Base-by-base conservation (phyloP, 495 filamentous ascomycete species). In the Penicillium ochrochloron region DNA sequence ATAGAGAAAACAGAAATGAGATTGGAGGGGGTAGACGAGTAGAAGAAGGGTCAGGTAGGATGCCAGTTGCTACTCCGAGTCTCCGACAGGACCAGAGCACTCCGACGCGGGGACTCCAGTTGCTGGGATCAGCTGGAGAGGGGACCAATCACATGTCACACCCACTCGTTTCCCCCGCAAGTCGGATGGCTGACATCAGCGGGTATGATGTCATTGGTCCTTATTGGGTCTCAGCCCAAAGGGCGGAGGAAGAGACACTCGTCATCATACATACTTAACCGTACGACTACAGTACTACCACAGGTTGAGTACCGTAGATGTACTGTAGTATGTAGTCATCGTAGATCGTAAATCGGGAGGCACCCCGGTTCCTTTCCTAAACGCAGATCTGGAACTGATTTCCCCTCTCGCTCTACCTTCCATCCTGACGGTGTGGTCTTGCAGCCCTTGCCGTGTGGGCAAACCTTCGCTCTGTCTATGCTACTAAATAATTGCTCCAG, bases 401-500 rank as follows among this genome's bases (percentile, higher is more conserved):
- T 48, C 29, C 42, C 42, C 41, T 23, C n/a, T 37, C 35, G 34
- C 48, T 53, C n/a, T 17, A 53, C 21, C 27, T 35, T 21, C n/a
- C 29, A 6, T 29, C 21, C 29, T 33, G 2, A n/a, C 25, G 3
- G 8, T 23, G 8, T 23, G 21, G 19, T 44, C 42, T 19, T 48
- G 44, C 15, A n/a, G 5, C 15, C 15, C 37, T 41, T 42, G 39
- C 15, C n/a, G 39, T 5, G 31, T 42, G 5, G 4, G 25, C 5
- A 23, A 8, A n/a, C 5, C 41, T 8, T 21, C 11, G 10, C 7
- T 46, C 42, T 21, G 9, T 25, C 46, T 35, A 59, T 25, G 29
- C 29, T 11, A 25, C 54, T 23, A 89, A 42, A 80, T 73, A 86
- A 70, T 96, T 96, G 67, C 84, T 84, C 92, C 92, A 96, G 68